Base-by-base conservation (phyloP, 495 filamentous ascomycete genomes). In the Neurospora africana region DNA sequence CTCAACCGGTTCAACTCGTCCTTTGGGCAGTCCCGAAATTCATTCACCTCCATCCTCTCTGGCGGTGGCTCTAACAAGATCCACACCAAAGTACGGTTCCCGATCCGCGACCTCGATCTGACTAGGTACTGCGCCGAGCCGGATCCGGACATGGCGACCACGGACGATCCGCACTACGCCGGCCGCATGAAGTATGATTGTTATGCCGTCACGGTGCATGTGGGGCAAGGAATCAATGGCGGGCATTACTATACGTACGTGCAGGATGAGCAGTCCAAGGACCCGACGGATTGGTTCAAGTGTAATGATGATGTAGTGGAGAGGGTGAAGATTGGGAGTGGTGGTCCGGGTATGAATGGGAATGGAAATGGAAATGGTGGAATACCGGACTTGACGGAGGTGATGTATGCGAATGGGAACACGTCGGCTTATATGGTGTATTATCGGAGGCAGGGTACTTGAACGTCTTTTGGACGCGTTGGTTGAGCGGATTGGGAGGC, bases 161-260 rank as follows among this genome's bases (percentile, higher is more conserved):
- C 77, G 23, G 15, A 68, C 36, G 74, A 74, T 72, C 72, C 39
- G 27, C 78, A 76, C 19, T 78, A 78, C 67, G 67, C 70, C 17
- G 74, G 74, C 4, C 70, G 73, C 17, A 78, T 83, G 69, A 21
- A 68, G 1, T 88, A 86, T 73, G 80, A 85, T 33, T 81, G 82
- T 61, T 86, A 83, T 75, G 84, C 80, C 40, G 81, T 86, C n/a
- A 80, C 79, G 40, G 68, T 79, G 53, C 84, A 86, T 61, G 61
- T 71, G 41, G 80, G 81, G 15, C 13, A 41, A 0, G 69, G 19
- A 0, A 71, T 80, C 19, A 74, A 73, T 13, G 67, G 73, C 15
- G 86, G 86, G 1, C 86, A 88, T 69, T 88, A 86, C 75, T 79
- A 76, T 68, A 69, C 76, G 38, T 83, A 77, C 69, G 78, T 82